Evolutionary conservation across 2,329 filamentous ascomycete genomes (phyloP), one percentile per base, ranked within the genome.

Genomic region (Cladosporium austrohemisphaericum): DNA sequence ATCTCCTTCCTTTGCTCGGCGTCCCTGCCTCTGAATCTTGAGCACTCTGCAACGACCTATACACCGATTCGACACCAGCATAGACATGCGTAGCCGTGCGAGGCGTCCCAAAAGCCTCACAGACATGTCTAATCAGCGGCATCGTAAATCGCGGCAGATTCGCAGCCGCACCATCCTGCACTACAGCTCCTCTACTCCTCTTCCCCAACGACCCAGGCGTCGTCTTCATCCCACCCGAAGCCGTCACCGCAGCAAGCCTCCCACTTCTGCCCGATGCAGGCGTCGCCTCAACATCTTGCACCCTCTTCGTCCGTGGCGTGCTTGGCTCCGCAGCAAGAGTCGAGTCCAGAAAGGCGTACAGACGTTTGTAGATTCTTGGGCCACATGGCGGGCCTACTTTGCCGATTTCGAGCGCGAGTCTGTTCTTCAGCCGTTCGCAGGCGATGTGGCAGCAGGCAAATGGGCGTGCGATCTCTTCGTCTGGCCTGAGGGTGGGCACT

Each of bases 381-480:
- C 84, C 83, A 46, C 89, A 85, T 3, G 90, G 90, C 2, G 90
- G 88, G 4, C 83, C 79, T 2, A 85, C 79, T 55, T 86, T 80
- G 51, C 91, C 84, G 1, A 83, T 79, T 0, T 91, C 90, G 6
- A 95, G 80, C 62, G 90, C 81, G 36, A 95, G 79, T 1, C 76
- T 67, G 49, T 83, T 85, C 63, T 90, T 91, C 31, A 95, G 75
- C 46, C 89, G 89, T 47, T 92, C 88, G 64, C 91, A 97, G 16
- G 93, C 93, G 52, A 98, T 79, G 68, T 95, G 85, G 11, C 88
- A 86, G 65, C 90, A 95, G 3, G 85, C 86, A 66, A 93, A 93
- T 4, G 80, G 77, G 16, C 91, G 79, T n/a, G 85, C 88, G 56
- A 93, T 83, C 66, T 96, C 91, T 66, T 95, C 90, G 49, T 94